A percentile compares a stretch with the other conserved stretches of the same genome.
Evolutionary conservation across 2,329 filamentous ascomycete species (phyloP).

Genomic region (Exophiala dermatitidis): DNA sequence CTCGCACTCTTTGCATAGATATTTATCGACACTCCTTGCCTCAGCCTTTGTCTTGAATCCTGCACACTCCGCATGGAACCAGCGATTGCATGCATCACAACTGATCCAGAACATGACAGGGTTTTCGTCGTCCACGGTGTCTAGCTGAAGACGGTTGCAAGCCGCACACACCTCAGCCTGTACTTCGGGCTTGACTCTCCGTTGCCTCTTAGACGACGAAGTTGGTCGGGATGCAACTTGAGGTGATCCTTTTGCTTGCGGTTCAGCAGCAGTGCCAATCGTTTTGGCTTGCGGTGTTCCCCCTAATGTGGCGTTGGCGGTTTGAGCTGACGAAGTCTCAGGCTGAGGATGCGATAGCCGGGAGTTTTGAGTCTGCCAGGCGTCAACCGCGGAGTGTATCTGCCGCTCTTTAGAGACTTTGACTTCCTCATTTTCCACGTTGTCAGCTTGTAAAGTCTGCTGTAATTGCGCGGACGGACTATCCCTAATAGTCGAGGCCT

Average conservation of each 20-base stretch:
- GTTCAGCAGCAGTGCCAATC: not conserved
- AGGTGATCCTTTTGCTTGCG: not conserved
- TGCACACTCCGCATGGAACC: slow-evolving; percentile 62
- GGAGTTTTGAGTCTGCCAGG: not conserved
- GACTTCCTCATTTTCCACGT: not conserved
- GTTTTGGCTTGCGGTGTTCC: not conserved
- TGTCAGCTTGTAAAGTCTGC: not conserved
- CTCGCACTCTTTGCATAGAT: slow-evolving; percentile 55
- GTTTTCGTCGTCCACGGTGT: slow-evolving; percentile 45
- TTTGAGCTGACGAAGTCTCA: not conserved
- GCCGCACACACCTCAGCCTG: slow-evolving; percentile 42
- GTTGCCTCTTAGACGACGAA: slow-evolving; percentile 15
- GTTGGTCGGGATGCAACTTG: not conserved
- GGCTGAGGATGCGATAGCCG: not conserved
- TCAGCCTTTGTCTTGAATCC: slow-evolving; percentile 59
- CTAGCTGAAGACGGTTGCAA: slow-evolving; percentile 50
- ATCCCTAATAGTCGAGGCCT: not conserved
- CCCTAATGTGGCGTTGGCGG: not conserved
- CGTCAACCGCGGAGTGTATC: not conserved
- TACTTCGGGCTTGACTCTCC: slow-evolving; percentile 14
- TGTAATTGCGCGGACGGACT: slow-evolving; percentile 4
- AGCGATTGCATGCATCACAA: slow-evolving; percentile 61
- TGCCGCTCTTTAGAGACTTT: not conserved
- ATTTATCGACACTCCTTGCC: slow-evolving; percentile 61
- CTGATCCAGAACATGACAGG: slow-evolving; percentile 52